Base-by-base conservation (phyloP, 257 asterid genomes). In the Haberlea rhodopensis region DNA sequence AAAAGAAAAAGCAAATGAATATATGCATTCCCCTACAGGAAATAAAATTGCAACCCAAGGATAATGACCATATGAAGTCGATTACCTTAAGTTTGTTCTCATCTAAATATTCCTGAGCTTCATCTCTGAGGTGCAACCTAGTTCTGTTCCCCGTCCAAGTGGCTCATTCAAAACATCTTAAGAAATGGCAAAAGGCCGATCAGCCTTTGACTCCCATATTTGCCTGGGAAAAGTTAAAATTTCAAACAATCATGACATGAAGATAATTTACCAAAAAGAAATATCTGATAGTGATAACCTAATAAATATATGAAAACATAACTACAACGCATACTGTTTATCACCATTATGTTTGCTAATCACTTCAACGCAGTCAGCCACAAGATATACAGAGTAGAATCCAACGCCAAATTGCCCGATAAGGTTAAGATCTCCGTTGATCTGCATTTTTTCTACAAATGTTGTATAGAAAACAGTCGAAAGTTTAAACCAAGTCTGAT, bases 371-470 rank as follows among this genome's bases (percentile, higher is more conserved):
- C 88, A 90, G 67, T 90, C 96, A 10, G 97, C 94, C 48, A 88
- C 96, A 52, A 90, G 97, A 80, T 90, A 90, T 19, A 90, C 97
- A 1, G 97, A 90, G 81, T 90, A 90, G 75, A 90, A 90, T 53
- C 97, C 97, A 75, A 90, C 97, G 78, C 97, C 96, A 77, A 90
- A 90, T 75, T 90, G 97, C 63, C 97, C 97, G 72, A 90, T 90
- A 62, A 90, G 95, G 74, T 90, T 90, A 46, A 90, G 87, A 72
- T 90, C 97, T 11, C 97, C 97, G 58, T 95, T 84, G 21, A 94
- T 84, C 70, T 90, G 96, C 97, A 92, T 92, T 73, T 92, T 92
- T 74, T 92, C 99, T 54, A 92, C 97, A 80, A 92, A 92, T 60
- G 99, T 97, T 89, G 88, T 28, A 75, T 6, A 65, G 16, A 60